Conservation (phyloP, 768 basidiomycete genomes). For the Phanerochaete sordida region DNA sequence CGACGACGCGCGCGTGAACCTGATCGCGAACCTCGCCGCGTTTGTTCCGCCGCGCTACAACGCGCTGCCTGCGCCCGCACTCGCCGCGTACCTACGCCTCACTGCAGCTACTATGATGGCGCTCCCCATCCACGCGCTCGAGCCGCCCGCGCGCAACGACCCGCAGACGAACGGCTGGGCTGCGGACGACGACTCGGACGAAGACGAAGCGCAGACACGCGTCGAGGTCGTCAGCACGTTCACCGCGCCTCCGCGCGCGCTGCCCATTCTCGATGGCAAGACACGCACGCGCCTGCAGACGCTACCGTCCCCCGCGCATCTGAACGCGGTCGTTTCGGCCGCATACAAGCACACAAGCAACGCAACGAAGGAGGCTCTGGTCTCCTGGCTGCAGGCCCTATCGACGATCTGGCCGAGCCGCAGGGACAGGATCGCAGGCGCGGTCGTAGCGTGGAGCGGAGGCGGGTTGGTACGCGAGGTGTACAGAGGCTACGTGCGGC, state of each 20-base stretch:
- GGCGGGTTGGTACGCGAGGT: slow-evolving; percentile 71
- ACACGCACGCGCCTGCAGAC: slow-evolving; percentile 63
- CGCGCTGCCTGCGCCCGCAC: slow-evolving; percentile 38
- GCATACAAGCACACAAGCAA: slow-evolving; percentile 32
- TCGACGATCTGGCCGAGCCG: slow-evolving; percentile 56
- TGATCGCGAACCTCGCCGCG: slow-evolving; percentile 68
- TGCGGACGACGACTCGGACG: slow-evolving; percentile 26
- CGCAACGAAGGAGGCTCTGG: slow-evolving; percentile 36
- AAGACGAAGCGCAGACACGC: slow-evolving; percentile 18
- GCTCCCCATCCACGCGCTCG: slow-evolving; percentile 51
- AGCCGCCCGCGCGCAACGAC: slow-evolving; percentile 33
- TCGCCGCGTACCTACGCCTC: slow-evolving; percentile 53
- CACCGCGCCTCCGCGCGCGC: slow-evolving; percentile 14
- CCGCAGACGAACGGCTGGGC: slow-evolving; percentile 4
- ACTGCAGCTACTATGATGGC: slow-evolving; percentile 46
- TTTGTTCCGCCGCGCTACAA: slow-evolving; percentile 64
- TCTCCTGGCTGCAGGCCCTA: slow-evolving; percentile 56
- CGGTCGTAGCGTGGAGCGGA: slow-evolving; percentile 47
- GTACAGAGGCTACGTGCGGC: slow-evolving; percentile 63
- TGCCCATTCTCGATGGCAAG: slow-evolving; percentile 50
- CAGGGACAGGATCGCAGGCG: slow-evolving; percentile 54
- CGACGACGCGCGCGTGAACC: slow-evolving; percentile 44
- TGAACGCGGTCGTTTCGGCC: slow-evolving; percentile 48
- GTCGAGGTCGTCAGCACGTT: slow-evolving; percentile 39
- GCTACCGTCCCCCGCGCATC: slow-evolving; percentile 49